phyloP scores from a whole-genome alignment of 2,329 filamentous ascomycete species.

The Pseudogymnoascus sp. region DNA sequence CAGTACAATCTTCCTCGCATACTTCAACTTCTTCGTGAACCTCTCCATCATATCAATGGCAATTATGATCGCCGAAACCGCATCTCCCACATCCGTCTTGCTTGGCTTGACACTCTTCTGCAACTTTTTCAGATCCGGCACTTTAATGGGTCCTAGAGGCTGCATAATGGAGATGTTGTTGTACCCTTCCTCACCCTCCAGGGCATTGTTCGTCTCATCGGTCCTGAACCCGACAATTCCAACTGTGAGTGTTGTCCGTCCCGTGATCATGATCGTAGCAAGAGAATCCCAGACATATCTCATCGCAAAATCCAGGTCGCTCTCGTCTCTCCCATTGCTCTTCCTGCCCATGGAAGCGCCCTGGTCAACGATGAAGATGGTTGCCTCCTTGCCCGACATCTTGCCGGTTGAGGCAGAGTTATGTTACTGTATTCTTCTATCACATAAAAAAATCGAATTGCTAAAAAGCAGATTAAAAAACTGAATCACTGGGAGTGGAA shows the following conservation, averaged over 20 bases:
- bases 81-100: slow-evolving; percentile 65
- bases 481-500: background rate
- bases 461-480: background rate
- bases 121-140: slow-evolving; percentile 64
- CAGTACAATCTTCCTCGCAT: slow-evolving; percentile 71
- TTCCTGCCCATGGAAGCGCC: slow-evolving; percentile 75
- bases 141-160: slow-evolving; percentile 51
- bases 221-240: slow-evolving; percentile 83
- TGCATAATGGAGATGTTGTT: slow-evolving; percentile 77
- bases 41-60: slow-evolving; percentile 79
- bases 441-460: background rate
- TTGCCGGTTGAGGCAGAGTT: slow-evolving; percentile 21
- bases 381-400: slow-evolving; percentile 93
- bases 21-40: slow-evolving; percentile 77
- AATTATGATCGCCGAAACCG: slow-evolving; percentile 79
- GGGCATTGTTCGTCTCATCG: slow-evolving; percentile 64
- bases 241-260: slow-evolving; percentile 65
- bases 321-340: slow-evolving; percentile 64
- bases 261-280: slow-evolving; percentile 59
- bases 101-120: slow-evolving; percentile 61
- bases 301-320: slow-evolving; percentile 84
- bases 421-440: background rate
- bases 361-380: slow-evolving; percentile 85
- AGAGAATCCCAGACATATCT: slow-evolving; percentile 94
- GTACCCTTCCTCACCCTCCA: slow-evolving; percentile 67